Percentiles rank a stretch among this genome's conserved stretches.
Conservation (phyloP, 2,329 filamentous ascomycete genomes). For the Gnomoniopsis sp. region DNA sequence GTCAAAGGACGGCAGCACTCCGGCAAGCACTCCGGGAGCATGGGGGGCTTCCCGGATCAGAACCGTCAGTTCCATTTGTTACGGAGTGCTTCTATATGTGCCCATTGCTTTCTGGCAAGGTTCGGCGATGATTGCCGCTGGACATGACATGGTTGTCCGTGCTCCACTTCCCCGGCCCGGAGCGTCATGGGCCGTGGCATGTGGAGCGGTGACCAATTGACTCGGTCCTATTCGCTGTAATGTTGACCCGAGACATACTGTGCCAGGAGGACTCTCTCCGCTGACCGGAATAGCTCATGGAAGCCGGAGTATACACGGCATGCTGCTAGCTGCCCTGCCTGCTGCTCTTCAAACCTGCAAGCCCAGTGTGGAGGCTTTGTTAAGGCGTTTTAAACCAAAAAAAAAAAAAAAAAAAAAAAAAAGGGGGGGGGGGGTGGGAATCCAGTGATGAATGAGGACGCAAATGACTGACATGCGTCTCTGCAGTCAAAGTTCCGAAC, state of each 20-base stretch:
- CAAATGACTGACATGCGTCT: too few species aligned
- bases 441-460: too few species aligned
- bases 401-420: too few species aligned
- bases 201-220: slow-evolving; percentile 13
- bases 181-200: background rate
- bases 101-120: background rate
- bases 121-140: slow-evolving; percentile 13
- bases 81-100: background rate
- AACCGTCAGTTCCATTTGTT: background rate
- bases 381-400: too few species aligned
- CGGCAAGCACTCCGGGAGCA: background rate
- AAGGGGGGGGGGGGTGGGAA: too few species aligned
- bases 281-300: background rate
- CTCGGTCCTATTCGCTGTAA: slow-evolving; percentile 9
- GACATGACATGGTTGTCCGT: too few species aligned
- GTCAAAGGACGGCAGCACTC: background rate
- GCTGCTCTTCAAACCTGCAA: too few species aligned
- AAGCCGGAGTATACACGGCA: too few species aligned
- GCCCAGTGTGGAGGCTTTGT: too few species aligned
- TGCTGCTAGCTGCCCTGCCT: too few species aligned
- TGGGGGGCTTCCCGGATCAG: background rate
- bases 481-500: too few species aligned
- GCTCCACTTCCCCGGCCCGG: slow-evolving; percentile 12
- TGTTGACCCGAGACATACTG: background rate
- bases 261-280: background rate